Evolutionary conservation across 768 basidiomycete species (phyloP).

Genomic region (Boletus rubropictus): DNA sequence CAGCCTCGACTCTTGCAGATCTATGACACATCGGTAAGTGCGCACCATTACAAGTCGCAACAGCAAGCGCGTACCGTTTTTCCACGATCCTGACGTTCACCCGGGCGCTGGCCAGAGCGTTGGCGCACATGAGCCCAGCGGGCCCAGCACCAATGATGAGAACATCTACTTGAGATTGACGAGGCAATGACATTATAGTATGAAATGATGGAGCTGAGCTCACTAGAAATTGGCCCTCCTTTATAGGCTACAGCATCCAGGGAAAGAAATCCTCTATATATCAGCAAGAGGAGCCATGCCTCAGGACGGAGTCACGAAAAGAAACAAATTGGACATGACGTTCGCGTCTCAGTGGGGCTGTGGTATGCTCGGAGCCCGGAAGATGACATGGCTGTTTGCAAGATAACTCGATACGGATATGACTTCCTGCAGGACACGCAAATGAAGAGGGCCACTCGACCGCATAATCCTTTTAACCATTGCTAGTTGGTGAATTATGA

Average conservation of each 20-base stretch:
- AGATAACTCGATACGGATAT: neutral
- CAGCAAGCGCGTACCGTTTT: slow-evolving; percentile 27
- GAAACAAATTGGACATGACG: too few species aligned
- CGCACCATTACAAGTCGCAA: neutral
- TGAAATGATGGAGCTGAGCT: neutral
- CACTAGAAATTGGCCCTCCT: neutral
- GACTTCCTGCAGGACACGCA: slow-evolving; percentile 3
- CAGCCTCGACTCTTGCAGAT: slow-evolving; percentile 11
- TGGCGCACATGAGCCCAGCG: slow-evolving; percentile 40
- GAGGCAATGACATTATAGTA: slow-evolving; percentile 11
- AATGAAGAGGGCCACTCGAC: neutral
- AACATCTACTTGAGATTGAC: slow-evolving; percentile 34
- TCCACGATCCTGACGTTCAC: slow-evolving; percentile 38
- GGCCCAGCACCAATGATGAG: slow-evolving; percentile 41
- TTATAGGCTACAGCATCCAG: slow-evolving; percentile 1
- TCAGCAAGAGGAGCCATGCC: neutral
- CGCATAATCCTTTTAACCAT: neutral
- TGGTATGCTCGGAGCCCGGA: neutral
- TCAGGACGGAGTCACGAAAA: neutral
- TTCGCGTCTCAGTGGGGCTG: neutral
- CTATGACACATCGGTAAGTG: slow-evolving; percentile 8
- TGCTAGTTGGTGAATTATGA: neutral
- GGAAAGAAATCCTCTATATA: neutral
- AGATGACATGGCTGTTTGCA: too few species aligned
- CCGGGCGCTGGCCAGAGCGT: slow-evolving; percentile 33